Evolutionary conservation across 2,329 filamentous ascomycete genomes (phyloP).

Genomic region (Rhynchosporium graminicola): DNA sequence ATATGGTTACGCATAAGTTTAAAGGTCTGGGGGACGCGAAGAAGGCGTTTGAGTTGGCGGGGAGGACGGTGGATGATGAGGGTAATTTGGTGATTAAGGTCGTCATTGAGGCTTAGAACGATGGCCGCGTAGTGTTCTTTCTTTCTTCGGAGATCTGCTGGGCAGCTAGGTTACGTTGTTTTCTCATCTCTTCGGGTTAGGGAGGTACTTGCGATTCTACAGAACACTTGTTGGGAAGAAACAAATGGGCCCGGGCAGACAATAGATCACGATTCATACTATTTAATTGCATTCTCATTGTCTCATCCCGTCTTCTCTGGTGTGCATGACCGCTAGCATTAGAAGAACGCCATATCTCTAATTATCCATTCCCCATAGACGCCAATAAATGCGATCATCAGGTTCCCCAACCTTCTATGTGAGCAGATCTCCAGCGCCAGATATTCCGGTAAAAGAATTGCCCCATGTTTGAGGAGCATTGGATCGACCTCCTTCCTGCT

Average conservation of each 20-base stretch:
- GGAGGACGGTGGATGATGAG: conserved; percentile 65
- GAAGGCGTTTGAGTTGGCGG: conserved; percentile 69
- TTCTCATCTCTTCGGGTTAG: conserved; percentile 14
- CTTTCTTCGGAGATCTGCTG: conserved; percentile 10
- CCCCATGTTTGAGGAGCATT: conserved; percentile 13
- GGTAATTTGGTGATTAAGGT: conserved; percentile 74
- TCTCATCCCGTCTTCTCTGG: conserved; percentile 20
- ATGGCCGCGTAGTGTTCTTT: neutral
- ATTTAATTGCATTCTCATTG: conserved; percentile 25
- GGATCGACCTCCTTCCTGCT: conserved; percentile 15
- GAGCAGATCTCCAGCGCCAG: conserved; percentile 32
- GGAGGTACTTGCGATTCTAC: conserved; percentile 8
- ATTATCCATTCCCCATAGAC: conserved; percentile 18
- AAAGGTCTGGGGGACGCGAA: conserved; percentile 62
- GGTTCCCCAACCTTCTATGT: conserved; percentile 17
- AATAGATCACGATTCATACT: conserved; percentile 21
- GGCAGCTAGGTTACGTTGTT: conserved; percentile 6
- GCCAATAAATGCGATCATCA: conserved; percentile 27
- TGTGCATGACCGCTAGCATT: conserved; percentile 22
- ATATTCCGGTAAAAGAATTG: conserved; percentile 20
- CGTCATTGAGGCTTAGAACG: conserved; percentile 57
- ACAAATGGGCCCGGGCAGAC: neutral
- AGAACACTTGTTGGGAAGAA: conserved; percentile 18
- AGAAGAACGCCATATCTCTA: conserved; percentile 27
- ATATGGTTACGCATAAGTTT: conserved; percentile 74